These are phyloP conservation scores for Candida maesae DNA, from an alignment of 805 yeast species.

Conservation along the genomic window DNA sequence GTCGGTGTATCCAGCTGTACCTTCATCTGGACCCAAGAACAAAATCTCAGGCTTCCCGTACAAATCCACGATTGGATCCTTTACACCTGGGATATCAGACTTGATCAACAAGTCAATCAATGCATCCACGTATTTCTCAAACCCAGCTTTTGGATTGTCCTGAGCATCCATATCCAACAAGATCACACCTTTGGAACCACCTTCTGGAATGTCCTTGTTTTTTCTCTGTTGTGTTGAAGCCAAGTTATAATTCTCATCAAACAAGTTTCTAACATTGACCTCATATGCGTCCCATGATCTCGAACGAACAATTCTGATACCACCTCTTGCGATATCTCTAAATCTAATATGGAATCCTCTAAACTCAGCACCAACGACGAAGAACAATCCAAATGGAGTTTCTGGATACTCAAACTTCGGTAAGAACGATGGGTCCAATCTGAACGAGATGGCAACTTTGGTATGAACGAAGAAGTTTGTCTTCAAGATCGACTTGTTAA, in stretches of 20 bases:
- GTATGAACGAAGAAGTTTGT: slow-evolving; percentile 93
- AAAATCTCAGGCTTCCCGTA: slow-evolving; percentile 83
- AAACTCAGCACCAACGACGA: slow-evolving; percentile 93
- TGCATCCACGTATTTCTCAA: slow-evolving; percentile 90
- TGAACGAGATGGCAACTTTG: slow-evolving; percentile 91
- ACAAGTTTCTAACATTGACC: slow-evolving; percentile 79
- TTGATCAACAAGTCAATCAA: slow-evolving; percentile 75
- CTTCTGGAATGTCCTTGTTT: slow-evolving; percentile 98
- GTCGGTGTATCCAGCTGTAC: slow-evolving; percentile 91
- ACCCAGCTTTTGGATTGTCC: slow-evolving; percentile 76
- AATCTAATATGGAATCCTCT: slow-evolving; percentile 97
- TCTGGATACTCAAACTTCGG: slow-evolving; percentile 88
- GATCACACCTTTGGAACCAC: slow-evolving; percentile 97
- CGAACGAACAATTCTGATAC: slow-evolving; percentile 91
- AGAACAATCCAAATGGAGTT: slow-evolving; percentile 90
- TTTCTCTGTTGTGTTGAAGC: slow-evolving; percentile 96
- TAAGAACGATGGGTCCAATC: slow-evolving; percentile 82
- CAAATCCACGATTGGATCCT: slow-evolving; percentile 67
- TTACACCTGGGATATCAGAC: slow-evolving; percentile 48
- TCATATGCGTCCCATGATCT: slow-evolving; percentile 82
- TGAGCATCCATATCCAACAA: slow-evolving; percentile 69
- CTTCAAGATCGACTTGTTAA: slow-evolving; percentile 84
- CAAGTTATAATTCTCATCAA: slow-evolving; percentile 94
- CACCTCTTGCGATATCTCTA: slow-evolving; percentile 97
- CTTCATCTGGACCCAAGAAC: slow-evolving; percentile 99